These are phyloP conservation scores for Polyporus tsugae DNA, from an alignment of 1,284 basidiomycete species.

Conservation along the genomic window DNA sequence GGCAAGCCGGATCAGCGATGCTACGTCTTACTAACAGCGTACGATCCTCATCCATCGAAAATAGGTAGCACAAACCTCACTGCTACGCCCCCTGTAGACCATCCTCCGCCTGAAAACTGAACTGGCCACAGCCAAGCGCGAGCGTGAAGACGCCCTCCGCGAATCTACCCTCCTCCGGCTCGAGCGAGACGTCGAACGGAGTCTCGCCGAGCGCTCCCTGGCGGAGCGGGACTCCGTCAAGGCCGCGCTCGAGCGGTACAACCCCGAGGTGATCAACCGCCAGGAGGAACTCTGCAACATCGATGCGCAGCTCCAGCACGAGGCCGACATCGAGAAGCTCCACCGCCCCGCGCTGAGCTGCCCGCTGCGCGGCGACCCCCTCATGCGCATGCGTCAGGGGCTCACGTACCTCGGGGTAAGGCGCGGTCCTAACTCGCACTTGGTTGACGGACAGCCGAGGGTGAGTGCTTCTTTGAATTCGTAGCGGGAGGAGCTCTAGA, in stretches of 20 bases:
- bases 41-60: background rate
- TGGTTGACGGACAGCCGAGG: background rate
- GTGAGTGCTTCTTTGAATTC: background rate
- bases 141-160: background rate
- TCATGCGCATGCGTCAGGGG: conserved; percentile 20
- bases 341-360: background rate
- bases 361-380: background rate
- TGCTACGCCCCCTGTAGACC: background rate
- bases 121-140: background rate
- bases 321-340: background rate
- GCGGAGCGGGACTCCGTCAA: conserved; percentile 11
- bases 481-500: background rate
- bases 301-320: background rate
- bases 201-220: background rate
- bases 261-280: conserved; percentile 20
- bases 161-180: background rate
- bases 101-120: background rate
- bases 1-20: background rate
- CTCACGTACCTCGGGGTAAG: conserved; percentile 7
- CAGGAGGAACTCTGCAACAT: conserved; percentile 17
- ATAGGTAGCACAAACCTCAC: background rate
- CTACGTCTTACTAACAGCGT: background rate
- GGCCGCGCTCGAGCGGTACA: conserved; percentile 14
- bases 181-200: background rate
- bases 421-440: conserved; percentile 7